phyloP scores from a whole-genome alignment of 495 filamentous ascomycete genomes.

The Aspergillus cavernicola region DNA sequence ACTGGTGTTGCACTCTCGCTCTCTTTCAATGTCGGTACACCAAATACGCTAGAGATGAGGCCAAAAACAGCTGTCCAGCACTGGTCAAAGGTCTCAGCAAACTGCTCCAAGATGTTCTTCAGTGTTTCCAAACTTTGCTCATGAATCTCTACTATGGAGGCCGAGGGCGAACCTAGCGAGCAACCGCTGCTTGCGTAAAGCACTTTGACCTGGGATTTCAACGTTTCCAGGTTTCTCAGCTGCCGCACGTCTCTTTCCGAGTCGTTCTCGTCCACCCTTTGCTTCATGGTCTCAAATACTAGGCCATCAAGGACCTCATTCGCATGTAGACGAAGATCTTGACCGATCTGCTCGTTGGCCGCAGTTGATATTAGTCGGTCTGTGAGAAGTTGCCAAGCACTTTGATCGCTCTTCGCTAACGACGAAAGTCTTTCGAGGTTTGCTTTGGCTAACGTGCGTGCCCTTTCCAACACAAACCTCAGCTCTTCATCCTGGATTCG shows the following conservation, averaged over 20 bases:
- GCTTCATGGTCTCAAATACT: conserved; percentile 51
- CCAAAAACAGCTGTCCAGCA: conserved; percentile 86
- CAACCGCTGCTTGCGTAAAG: conserved; percentile 40
- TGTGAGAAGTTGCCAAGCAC: conserved; percentile 73
- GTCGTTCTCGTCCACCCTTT: conserved; percentile 27
- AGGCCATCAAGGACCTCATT: conserved; percentile 72
- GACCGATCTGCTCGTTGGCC: conserved; percentile 48
- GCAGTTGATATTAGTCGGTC: conserved; percentile 63
- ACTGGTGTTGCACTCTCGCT: conserved; percentile 14
- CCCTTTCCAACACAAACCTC: conserved; percentile 76
- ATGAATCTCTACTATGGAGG: conserved; percentile 75
- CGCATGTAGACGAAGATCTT: conserved; percentile 64
- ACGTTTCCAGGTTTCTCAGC: conserved; percentile 63
- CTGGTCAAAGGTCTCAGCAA: conserved; percentile 73
- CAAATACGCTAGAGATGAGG: conserved; percentile 80
- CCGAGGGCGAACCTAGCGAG: conserved; percentile 28
- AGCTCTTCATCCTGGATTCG: conserved; percentile 47
- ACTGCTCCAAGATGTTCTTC: conserved; percentile 79
- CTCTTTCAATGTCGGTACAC: conserved; percentile 31
- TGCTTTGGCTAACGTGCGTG: conserved; percentile 69
- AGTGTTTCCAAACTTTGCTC: conserved; percentile 75
- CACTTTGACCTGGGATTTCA: conserved; percentile 53
- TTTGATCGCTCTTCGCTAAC: conserved; percentile 53
- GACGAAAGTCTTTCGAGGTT: conserved; percentile 74
- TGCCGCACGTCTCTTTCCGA: conserved; percentile 53